phyloP scores from a whole-genome alignment of 345 rosid species.

The Lenwebbia sp. region DNA sequence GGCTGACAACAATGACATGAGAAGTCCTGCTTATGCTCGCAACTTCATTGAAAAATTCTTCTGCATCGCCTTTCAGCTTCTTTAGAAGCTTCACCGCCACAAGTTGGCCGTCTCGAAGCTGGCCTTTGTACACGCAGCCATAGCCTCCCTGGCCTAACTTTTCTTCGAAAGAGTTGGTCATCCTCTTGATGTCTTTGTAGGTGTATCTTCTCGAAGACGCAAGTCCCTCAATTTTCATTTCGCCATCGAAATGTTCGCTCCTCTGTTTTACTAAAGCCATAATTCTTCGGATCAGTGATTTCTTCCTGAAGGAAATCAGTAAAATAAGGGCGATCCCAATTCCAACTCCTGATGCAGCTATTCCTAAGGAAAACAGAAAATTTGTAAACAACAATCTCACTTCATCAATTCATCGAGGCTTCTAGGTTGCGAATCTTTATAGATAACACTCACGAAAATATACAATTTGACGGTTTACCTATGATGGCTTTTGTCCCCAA shows the following conservation, averaged over 20 bases:
- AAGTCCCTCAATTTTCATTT: too few species aligned
- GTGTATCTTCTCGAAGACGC: constrained; percentile 9
- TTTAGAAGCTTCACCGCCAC: constrained; percentile 31
- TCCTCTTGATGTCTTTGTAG: constrained; percentile 13
- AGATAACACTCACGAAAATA: not conserved
- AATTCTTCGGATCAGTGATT: too few species aligned
- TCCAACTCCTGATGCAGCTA: too few species aligned
- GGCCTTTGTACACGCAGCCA: constrained; percentile 17
- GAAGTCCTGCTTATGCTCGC: constrained; percentile 38
- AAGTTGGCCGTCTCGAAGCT: constrained; percentile 7
- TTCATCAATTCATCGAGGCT: too few species aligned
- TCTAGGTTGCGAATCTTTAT: not conserved
- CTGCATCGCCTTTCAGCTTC: constrained; percentile 21
- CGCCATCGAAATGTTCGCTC: too few species aligned
- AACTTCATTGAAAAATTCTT: constrained; percentile 36
- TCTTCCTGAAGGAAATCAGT: too few species aligned
- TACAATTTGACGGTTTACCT: not conserved
- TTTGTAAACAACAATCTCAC: too few species aligned
- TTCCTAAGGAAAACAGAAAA: too few species aligned
- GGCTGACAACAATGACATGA: constrained; percentile 37
- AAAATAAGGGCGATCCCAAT: too few species aligned
- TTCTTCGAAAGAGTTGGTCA: constrained; percentile 12
- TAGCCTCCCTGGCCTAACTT: constrained; percentile 30
- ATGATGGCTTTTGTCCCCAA: not conserved
- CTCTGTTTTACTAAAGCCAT: too few species aligned